phyloP scores from a whole-genome alignment of 768 basidiomycete species.

The Psilocybe subaeruginosa region DNA sequence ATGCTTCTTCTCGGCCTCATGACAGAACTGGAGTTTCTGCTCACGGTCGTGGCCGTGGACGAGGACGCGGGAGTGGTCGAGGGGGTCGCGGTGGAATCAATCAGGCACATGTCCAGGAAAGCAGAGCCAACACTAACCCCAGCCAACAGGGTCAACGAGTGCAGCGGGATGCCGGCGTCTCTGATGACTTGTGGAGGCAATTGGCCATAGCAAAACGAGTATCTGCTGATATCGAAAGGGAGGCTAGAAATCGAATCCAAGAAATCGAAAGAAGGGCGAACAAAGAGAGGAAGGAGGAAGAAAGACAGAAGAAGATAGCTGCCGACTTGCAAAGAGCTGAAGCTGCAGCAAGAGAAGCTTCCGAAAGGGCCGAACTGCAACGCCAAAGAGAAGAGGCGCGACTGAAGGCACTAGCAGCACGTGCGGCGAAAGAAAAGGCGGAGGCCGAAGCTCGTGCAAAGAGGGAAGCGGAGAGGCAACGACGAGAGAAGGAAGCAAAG shows the following conservation, averaged over 20 bases:
- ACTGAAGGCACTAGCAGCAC: constrained; percentile 13
- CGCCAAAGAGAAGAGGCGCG: constrained; percentile 9
- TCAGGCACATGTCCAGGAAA: too few species aligned
- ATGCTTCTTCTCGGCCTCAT: too few species aligned
- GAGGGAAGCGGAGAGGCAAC: constrained; percentile 22
- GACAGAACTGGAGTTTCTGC: too few species aligned
- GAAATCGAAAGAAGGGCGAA: not conserved
- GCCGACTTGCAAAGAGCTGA: constrained; percentile 1
- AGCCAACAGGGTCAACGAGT: too few species aligned
- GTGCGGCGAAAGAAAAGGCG: constrained; percentile 18
- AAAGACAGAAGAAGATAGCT: constrained; percentile 1
- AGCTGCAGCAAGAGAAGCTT: constrained; percentile 5
- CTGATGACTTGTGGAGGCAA: constrained; percentile 11
- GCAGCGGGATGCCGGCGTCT: not conserved
- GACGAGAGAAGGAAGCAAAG: constrained; percentile 40
- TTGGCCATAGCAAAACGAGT: constrained; percentile 1
- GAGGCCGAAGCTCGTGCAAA: constrained; percentile 15
- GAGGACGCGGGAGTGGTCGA: too few species aligned
- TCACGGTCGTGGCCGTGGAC: too few species aligned
- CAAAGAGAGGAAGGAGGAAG: constrained; percentile 7
- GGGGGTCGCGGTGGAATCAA: too few species aligned
- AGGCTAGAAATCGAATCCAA: constrained; percentile 1
- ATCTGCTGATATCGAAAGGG: not conserved
- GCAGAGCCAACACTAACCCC: too few species aligned
- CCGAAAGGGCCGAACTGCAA: constrained; percentile 3